Percentiles rank a stretch among this genome's conserved stretches.
phyloP scores from a whole-genome alignment of 2,329 filamentous ascomycete species.

The Aspergillus bombycis region DNA sequence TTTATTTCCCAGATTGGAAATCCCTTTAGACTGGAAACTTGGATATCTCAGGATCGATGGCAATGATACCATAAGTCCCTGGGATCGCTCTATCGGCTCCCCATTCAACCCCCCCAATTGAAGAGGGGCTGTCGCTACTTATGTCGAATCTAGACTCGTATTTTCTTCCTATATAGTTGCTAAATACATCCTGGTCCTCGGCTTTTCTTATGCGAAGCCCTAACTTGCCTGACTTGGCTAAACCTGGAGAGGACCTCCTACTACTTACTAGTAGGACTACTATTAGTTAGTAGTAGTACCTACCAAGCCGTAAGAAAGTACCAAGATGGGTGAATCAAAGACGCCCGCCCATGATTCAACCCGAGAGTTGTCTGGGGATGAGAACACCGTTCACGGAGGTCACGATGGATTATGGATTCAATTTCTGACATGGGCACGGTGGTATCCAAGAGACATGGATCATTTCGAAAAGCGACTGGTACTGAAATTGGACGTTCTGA shows the following conservation, averaged over 20 bases:
- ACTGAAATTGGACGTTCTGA: slow-evolving; percentile 51
- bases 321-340: neutral
- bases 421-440: slow-evolving; percentile 15
- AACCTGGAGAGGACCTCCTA: no score
- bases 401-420: slow-evolving; percentile 18
- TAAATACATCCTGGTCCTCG: neutral
- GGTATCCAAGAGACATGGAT: slow-evolving; percentile 21
- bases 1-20: neutral
- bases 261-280: no score
- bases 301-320: no score
- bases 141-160: neutral
- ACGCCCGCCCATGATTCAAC: neutral
- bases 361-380: neutral
- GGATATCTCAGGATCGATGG: neutral
- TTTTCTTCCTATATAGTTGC: neutral
- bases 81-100: neutral
- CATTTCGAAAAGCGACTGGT: slow-evolving; percentile 47
- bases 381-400: neutral
- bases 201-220: neutral
- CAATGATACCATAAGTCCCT: neutral
- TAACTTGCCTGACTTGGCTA: neutral
- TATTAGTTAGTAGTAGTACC: no score
- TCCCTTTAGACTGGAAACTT: neutral
- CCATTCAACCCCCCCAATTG: neutral
- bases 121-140: neutral